Evolutionary conservation across 345 rosid species (phyloP), one percentile per base, ranked within the genome.

Genomic region (Bruguiera gymnorhiza): DNA sequence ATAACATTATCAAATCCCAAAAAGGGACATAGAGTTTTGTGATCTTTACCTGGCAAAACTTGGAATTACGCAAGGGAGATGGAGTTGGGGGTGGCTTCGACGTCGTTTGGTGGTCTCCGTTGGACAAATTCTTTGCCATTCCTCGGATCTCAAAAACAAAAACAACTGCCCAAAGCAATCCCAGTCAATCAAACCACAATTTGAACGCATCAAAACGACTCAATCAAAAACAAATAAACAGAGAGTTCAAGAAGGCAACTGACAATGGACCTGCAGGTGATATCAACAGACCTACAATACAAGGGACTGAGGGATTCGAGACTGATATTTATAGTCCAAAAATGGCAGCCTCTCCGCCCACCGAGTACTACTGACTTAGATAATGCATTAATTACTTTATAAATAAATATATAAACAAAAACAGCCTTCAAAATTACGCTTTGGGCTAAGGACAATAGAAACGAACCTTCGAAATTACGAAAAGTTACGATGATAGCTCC

Each of bases 71-170:
- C 79, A 94, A 73, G 55, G 99, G 97, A 53, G 99, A 92, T 32
- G 99, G 97, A 73, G 69, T 39, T n/a, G 97, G 98, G 37, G 97
- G 97, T 32, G 88, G 76, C 80, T 94, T 94, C 37, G 88, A 70
- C 27, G 86, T 70, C 9, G 87, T 63, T 21, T 78, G 87, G 58
- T 81, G 75, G 53, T 84, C 81, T 20, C 93, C 96, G 39, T 86
- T 80, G 1, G 87, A 72, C 66, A 78, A 72, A 53, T 77, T 75
- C 2, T 74, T 75, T 4, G 93, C 89, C 93, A 85, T 91, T n/a
- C 71, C 75, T 83, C 76, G 63, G 84, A 77, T 83, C 81, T 63
- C 72, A 34, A 55, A 34, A 55, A 39, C 53, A 13, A 13, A 20
- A 32, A 36, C 9, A 63, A 27, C 53, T 36, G 27, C 32, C 15